Percentiles rank a stretch among this genome's conserved stretches.
Conservation (phyloP, 169 alveolate genomes). For the Plasmodium blacklocki region DNA sequence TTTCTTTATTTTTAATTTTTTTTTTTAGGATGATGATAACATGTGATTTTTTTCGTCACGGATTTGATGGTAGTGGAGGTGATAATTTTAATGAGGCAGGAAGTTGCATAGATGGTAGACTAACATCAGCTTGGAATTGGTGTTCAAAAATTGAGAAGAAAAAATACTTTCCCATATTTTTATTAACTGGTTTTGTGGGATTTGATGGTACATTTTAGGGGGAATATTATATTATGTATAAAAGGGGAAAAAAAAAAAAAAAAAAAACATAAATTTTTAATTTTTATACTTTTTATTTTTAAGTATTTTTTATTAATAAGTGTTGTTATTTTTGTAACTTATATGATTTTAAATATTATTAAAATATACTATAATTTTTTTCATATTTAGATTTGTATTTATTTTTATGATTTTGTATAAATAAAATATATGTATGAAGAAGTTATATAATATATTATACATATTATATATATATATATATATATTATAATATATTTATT, state of each 20-base stretch:
- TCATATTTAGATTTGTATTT: too few species aligned
- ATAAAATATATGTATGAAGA: too few species aligned
- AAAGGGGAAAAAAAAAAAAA: not conserved
- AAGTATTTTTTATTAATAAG: too few species aligned
- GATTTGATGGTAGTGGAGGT: conserved; percentile 96
- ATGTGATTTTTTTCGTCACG: conserved; percentile 94
- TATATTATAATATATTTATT: too few species aligned
- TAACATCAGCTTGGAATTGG: conserved; percentile 96
- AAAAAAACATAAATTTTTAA: not conserved
- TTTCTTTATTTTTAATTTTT: conserved; percentile 2
- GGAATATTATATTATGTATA: not conserved
- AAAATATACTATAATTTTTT: too few species aligned
- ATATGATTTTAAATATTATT: too few species aligned
- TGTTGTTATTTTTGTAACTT: too few species aligned
- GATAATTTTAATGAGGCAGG: conserved; percentile 96
- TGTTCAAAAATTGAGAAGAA: conserved; percentile 93
- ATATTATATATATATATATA: too few species aligned
- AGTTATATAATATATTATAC: too few species aligned
- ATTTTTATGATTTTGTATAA: too few species aligned
- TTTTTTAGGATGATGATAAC: conserved; percentile 84
- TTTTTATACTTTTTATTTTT: too few species aligned
- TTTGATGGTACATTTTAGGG: conserved; percentile 90
- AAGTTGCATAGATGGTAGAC: conserved; percentile 95
- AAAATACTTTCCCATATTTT: conserved; percentile 91
- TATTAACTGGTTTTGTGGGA: conserved; percentile 94